Evolutionary conservation across 1,284 basidiomycete genomes (phyloP), one percentile per base, ranked within the genome.

Genomic region (Ustilago trichophora): DNA sequence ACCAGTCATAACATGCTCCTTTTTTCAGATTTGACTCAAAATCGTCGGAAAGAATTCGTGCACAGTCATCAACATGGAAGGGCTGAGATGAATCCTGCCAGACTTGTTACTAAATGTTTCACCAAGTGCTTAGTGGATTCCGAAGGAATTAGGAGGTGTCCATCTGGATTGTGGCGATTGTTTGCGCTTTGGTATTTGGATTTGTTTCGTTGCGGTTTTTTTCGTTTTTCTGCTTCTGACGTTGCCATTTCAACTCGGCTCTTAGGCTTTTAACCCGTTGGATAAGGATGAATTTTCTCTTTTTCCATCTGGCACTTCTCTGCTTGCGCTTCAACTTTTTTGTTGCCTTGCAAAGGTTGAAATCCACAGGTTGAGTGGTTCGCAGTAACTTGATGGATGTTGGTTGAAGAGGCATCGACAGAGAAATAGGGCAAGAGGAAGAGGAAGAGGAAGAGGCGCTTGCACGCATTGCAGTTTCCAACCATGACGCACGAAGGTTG

Each of bases 361-460:
- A 42, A 36, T 67, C 64, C 16, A 33, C 16, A 3, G 64, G 64
- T 27, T 67, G 64, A 1, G 69, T 67, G 4, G 58, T 67, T 3
- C 55, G 32, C n/a, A 67, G 37, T 34, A 64, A 18, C 34, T 58
- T 68, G 52, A 63, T 52, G 34, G 54, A 49, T 4, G 64, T 43
- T 29, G 63, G 57, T n/a, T 26, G 34, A 32, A n/a, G n/a, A n/a
- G n/a, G n/a, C n/a, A n/a, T n/a, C n/a, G n/a, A n/a, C n/a, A n/a
- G n/a, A n/a, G n/a, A n/a, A n/a, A n/a, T n/a, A n/a, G n/a, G n/a
- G n/a, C n/a, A n/a, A n/a, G 34, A 18, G 11, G 42, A 13, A 19
- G 56, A 12, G 15, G n/a, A 16, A 7, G 10, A 19, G 40, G 7
- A 13, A 8, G 40, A 49, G 18, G 13, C 32, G 18, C 29, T 49